Evolutionary conservation across 331 rosid species (phyloP).

Genomic region (Pyrus hybrid): DNA sequence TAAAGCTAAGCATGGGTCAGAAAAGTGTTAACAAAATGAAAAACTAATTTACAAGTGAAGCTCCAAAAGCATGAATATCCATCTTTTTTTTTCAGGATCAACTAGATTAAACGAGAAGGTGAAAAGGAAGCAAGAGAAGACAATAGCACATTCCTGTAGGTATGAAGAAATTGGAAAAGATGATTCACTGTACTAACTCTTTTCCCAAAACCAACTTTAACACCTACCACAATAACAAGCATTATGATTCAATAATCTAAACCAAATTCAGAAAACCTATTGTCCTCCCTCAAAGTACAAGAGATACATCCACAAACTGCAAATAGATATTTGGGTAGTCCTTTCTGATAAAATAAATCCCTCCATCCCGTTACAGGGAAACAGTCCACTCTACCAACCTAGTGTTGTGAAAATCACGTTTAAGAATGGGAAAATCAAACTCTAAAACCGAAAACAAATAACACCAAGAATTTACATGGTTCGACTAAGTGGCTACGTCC

Average conservation of each 20-base stretch:
- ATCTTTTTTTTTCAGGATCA: not conserved
- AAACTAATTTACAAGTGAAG: not conserved
- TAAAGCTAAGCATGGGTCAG: too few relatives aligned
- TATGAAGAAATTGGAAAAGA: not conserved
- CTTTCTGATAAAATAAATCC: not conserved
- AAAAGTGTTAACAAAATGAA: not conserved
- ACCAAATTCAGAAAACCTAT: not conserved
- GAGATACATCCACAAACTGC: not conserved
- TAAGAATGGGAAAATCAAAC: too few relatives aligned
- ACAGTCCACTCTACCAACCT: not conserved
- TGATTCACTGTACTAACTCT: not conserved
- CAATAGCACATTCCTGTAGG: not conserved
- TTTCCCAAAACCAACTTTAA: not conserved
- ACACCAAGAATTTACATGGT: too few relatives aligned
- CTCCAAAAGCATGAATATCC: not conserved
- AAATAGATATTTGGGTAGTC: not conserved
- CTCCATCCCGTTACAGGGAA: not conserved
- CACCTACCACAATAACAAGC: not conserved
- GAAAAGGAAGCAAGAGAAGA: not conserved
- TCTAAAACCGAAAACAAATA: too few relatives aligned
- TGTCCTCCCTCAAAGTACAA: not conserved
- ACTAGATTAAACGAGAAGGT: not conserved
- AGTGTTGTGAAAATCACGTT: not conserved
- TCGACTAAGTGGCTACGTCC: too few relatives aligned
- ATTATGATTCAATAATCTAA: not conserved